Base-by-base conservation (phyloP, 108 stramenopile species). In the Skeletonema menzelii region DNA sequence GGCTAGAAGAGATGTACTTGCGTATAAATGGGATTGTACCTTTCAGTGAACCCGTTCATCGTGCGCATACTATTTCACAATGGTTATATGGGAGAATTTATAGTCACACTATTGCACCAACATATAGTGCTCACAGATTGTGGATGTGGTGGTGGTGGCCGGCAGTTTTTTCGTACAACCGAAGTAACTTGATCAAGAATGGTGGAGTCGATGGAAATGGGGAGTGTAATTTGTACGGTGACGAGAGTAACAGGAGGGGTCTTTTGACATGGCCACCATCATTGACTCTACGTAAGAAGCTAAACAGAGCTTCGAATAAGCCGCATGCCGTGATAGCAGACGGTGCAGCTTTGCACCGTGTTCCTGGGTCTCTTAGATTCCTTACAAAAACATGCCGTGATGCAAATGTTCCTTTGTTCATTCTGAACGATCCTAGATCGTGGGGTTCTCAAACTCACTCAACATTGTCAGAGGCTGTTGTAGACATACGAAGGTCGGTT, bases 291-390 rank as follows among this genome's bases (percentile, higher is more conserved):
- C 66, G 69, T 53, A 67, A 20, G 37, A 60, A 24, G 30, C 79
- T 85, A 27, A 88, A 87, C 42, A 72, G 90, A 63, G 93, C 93
- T 11, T 88, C 86, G 12, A 84, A 90, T 72, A 92, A 95, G 64
- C 94, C 94, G 69, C 93, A 94, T 70, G 94, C 94, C 19, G 94
- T 95, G 26, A 88, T 95, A 67, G 90, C 88, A 32, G 91, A 95
- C 65, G 94, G 94, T 11, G 79, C 85, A 31, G 89, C 88, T n/a
- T 65, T 95, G 70, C 94, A 92, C 64, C 86, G 91, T 8, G 90
- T 92, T 1, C 94, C 91, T 3, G 88, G 91, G 10, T 89, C 91
- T 8, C 70, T 92, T 20, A 84, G 90, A 27, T 85, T 79, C 37
- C 67, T 95, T 26, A 82, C 85, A 32, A 85, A 86, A 58, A 30